A percentile compares a stretch with the other conserved stretches of the same genome.
Evolutionary conservation across 495 filamentous ascomycete genomes (phyloP).

Genomic region (Penicillium steckii): DNA sequence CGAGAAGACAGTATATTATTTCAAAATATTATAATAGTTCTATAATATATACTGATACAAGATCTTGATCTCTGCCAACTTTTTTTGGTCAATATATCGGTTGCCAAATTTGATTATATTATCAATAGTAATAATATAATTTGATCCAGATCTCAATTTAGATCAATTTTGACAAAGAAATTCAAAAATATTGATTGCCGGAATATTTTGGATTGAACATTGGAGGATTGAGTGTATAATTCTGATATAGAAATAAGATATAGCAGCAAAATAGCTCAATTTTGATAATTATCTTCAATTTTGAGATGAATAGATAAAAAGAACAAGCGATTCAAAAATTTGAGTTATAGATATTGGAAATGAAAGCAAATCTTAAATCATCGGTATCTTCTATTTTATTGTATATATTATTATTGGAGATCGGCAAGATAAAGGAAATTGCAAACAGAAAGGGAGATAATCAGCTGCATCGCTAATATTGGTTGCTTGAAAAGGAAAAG

Average conservation of each 20-base stretch:
- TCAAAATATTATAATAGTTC: not conserved
- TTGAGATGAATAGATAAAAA: no score
- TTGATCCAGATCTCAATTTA: not conserved
- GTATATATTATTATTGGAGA: no score
- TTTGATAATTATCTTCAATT: no score
- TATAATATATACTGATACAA: not conserved
- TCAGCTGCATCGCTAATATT: no score
- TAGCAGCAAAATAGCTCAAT: no score
- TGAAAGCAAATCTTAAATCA: no score
- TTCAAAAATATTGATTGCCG: not conserved
- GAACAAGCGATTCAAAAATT: no score
- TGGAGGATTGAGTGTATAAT: not conserved
- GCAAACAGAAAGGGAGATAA: no score
- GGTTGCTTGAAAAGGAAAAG: no score
- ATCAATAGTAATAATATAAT: not conserved
- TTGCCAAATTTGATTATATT: conserved; percentile 1
- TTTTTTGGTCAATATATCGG: not conserved
- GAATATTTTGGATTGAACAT: not conserved
- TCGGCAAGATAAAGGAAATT: no score
- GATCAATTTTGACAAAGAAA: not conserved
- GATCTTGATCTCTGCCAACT: not conserved
- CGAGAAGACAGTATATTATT: not conserved
- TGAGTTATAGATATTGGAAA: no score
- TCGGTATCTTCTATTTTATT: no score
- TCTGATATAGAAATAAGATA: not conserved